phyloP scores from a whole-genome alignment of 495 filamentous ascomycete species.

The Monascus purpureus region DNA sequence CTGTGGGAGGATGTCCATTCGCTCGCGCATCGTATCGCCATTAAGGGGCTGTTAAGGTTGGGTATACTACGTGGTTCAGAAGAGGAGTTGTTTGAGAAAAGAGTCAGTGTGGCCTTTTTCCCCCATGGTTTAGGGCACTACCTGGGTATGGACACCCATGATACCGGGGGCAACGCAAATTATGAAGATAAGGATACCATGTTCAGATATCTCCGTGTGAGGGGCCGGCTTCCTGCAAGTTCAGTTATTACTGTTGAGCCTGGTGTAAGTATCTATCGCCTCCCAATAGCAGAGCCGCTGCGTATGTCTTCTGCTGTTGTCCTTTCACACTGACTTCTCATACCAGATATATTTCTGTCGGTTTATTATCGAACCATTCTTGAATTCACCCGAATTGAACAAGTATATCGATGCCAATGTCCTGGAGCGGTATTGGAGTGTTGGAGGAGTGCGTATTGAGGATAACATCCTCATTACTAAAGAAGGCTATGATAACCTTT shows the following conservation, averaged over 20 bases:
- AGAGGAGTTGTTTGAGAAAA: conserved; percentile 57
- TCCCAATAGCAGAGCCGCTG: background rate
- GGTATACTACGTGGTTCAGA: conserved; percentile 57
- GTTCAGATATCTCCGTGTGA: conserved; percentile 75
- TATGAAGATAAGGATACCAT: conserved; percentile 72
- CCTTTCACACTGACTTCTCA: conserved; percentile 3
- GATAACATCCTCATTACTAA: conserved; percentile 68
- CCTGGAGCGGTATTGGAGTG: conserved; percentile 73
- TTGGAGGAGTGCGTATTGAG: conserved; percentile 73
- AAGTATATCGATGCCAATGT: conserved; percentile 62
- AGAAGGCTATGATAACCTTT: conserved; percentile 66
- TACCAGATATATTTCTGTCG: conserved; percentile 79
- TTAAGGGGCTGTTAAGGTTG: conserved; percentile 59
- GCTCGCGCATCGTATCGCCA: conserved; percentile 66
- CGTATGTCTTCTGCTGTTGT: background rate
- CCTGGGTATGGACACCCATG: conserved; percentile 89
- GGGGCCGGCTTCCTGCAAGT: conserved; percentile 58
- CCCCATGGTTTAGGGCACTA: conserved; percentile 89
- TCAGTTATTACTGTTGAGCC: conserved; percentile 86
- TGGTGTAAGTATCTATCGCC: conserved; percentile 42
- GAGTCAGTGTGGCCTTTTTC: conserved; percentile 78
- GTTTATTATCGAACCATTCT: conserved; percentile 78
- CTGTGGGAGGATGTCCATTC: conserved; percentile 78
- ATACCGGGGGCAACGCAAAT: conserved; percentile 76
- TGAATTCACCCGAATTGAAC: conserved; percentile 52